Evolutionary conservation across 2,329 filamentous ascomycete species (phyloP).

Genomic region (Aspergillus neoniger): DNA sequence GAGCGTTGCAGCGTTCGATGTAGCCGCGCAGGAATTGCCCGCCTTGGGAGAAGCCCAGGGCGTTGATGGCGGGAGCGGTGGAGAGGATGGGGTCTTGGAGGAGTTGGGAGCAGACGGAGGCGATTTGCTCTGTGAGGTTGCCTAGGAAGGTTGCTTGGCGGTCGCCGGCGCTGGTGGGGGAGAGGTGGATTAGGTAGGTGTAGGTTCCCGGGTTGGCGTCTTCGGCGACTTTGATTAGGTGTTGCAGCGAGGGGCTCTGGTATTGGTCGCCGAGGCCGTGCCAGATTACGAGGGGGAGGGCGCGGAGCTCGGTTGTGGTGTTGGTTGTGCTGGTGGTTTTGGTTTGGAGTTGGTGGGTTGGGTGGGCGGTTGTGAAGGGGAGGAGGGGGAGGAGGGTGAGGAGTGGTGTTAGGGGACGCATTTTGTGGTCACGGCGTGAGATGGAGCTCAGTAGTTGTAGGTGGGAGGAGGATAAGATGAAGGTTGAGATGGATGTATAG

Average conservation of each 20-base stretch:
- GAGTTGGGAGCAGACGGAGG: conserved; percentile 74
- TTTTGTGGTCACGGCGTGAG: not conserved
- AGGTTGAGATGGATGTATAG: not conserved
- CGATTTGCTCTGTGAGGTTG: conserved; percentile 79
- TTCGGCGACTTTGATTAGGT: conserved; percentile 71
- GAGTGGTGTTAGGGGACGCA: not conserved
- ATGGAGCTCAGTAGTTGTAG: not conserved
- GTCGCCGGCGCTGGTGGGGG: conserved; percentile 67
- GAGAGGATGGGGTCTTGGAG: conserved; percentile 75
- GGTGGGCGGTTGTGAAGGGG: conserved; percentile 25
- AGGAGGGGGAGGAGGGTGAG: conserved; percentile 12
- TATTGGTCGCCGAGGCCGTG: conserved; percentile 74
- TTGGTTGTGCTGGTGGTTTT: conserved; percentile 4
- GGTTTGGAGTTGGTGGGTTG: not conserved
- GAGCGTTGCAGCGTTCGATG: conserved; percentile 79
- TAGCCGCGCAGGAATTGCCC: conserved; percentile 94
- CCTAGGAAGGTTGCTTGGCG: conserved; percentile 85
- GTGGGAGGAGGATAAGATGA: not conserved
- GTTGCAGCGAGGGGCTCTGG: conserved; percentile 70
- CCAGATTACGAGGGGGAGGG: conserved; percentile 90
- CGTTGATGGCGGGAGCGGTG: conserved; percentile 81
- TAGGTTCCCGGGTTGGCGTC: conserved; percentile 77
- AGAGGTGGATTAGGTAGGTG: conserved; percentile 76
- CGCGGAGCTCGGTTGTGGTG: conserved; percentile 40
- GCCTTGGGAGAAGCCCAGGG: conserved; percentile 91